Base-by-base conservation (phyloP, 768 basidiomycete species). In the Epithele typhae region DNA sequence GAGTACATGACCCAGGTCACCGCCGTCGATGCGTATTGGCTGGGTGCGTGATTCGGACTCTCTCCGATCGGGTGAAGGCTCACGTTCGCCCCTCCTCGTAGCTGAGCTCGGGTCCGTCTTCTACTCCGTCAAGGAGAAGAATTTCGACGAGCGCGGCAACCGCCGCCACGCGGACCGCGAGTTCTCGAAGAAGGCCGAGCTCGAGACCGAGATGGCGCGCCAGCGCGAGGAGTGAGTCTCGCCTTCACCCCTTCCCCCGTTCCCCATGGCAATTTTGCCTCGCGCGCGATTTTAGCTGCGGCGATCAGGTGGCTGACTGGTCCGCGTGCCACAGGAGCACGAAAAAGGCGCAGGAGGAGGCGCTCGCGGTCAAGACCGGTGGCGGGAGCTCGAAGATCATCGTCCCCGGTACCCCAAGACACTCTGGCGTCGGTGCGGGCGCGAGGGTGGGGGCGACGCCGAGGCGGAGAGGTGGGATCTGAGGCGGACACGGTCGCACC, bases 1-100 rank as follows among this genome's bases (percentile, higher is more conserved):
- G 86, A 91, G 66, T 99, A 99, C 69, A 96, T 97, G 94, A 95
- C 94, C 15, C 92, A 93, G 64, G 96, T 99, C n/a, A 97, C 96
- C 2, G 83, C 95, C 0, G 88, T 98, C 52, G 93, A 98, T 61
- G 84, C 96, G 3, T 93, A 93, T 67, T 99, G 96, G 96, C 78
- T 98, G 27, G 93, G 92, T 90, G 67, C 62, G 75, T 63, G 45
- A 3, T 5, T 61, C 17, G 22, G 19, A 22, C 37, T 11, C 3
- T 24, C 32, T 25, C 25, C 44, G 21, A 19, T 43, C 19, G 17
- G 0, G 34, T 49, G 34, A 12, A 15, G 24, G 12, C 39, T 40
- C 4, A 40, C 15, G n/a, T 8, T 32, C 10, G 23, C 22, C 37
- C 35, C 47, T 37, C 32, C 32, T 36, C 49, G 35, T 18, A 92